Evolutionary conservation across 2,329 filamentous ascomycete species (phyloP).

Genomic region (Hysterium pulicare): DNA sequence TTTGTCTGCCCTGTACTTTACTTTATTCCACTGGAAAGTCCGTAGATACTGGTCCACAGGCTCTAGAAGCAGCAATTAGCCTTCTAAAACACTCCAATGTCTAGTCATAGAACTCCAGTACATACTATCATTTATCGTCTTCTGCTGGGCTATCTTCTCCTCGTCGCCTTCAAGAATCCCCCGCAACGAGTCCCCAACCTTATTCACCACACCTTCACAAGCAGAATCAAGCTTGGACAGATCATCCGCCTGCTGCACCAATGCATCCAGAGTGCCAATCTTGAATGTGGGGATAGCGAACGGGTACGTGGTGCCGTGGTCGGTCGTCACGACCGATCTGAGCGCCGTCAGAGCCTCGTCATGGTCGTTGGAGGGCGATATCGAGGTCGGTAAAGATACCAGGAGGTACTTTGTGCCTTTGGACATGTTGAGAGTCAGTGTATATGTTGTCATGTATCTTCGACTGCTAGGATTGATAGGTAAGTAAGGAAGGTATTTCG

Average conservation of each 20-base stretch:
- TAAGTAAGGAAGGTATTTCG: constrained; percentile 8
- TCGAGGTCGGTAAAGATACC: constrained; percentile 84
- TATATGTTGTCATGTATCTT: no score
- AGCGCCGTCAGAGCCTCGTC: constrained; percentile 79
- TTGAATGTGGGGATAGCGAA: constrained; percentile 94
- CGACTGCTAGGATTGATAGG: constrained; percentile 9
- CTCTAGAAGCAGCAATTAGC: constrained; percentile 53
- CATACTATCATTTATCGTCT: constrained; percentile 91
- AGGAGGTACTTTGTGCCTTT: constrained; percentile 69
- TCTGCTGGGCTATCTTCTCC: constrained; percentile 77
- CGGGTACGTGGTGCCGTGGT: constrained; percentile 70
- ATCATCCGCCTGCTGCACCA: constrained; percentile 96
- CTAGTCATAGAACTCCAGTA: constrained; percentile 5
- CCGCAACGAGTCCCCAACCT: constrained; percentile 82
- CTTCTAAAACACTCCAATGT: not conserved
- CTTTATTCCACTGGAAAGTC: constrained; percentile 93
- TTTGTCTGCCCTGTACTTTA: constrained; percentile 93
- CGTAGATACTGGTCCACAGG: constrained; percentile 92
- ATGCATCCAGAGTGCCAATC: constrained; percentile 90
- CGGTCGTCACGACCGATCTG: constrained; percentile 65
- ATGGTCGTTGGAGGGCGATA: constrained; percentile 74
- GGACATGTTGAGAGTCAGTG: constrained; percentile 32
- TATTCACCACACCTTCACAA: constrained; percentile 79
- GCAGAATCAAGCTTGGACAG: constrained; percentile 78
- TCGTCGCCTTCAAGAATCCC: constrained; percentile 81